Percentiles rank a stretch among this genome's conserved stretches.
Evolutionary conservation across 202 grass and related monocot species (phyloP).

Genomic region (Sporobolus alterniflorus): DNA sequence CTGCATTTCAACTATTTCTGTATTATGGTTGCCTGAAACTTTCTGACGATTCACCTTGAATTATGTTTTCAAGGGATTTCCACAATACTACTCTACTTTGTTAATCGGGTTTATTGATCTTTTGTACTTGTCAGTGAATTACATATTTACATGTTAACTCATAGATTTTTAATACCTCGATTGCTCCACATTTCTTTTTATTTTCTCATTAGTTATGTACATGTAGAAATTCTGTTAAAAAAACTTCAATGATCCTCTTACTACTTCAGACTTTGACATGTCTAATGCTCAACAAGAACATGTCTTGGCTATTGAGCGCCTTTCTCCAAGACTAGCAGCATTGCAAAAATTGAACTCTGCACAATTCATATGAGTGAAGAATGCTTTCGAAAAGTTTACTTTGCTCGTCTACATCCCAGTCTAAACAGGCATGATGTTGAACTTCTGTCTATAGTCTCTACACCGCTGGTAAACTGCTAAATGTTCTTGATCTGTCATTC

Average conservation of each 20-base stretch:
- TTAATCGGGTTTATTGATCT: background rate
- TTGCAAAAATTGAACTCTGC: conserved; percentile 91
- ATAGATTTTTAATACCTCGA: background rate
- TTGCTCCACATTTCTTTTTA: background rate
- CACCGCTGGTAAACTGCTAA: conserved; percentile 69
- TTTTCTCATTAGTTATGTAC: background rate
- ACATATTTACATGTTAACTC: background rate
- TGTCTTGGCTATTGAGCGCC: conserved; percentile 74
- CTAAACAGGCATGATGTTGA: conserved; percentile 81
- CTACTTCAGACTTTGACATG: conserved; percentile 93
- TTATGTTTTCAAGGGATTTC: background rate
- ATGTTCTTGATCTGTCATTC: background rate
- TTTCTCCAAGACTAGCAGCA: conserved; percentile 88
- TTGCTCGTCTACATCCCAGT: conserved; percentile 97
- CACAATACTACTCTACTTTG: background rate
- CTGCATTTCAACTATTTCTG: background rate
- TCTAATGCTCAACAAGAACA: conserved; percentile 93
- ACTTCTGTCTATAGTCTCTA: conserved; percentile 91
- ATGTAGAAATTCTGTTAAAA: background rate
- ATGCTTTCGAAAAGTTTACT: conserved; percentile 99
- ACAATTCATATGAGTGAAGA: conserved; percentile 90
- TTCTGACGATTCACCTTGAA: background rate
- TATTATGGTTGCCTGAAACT: background rate
- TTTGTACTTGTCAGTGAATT: background rate
- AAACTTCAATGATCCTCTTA: conserved; percentile 20